phyloP scores from a whole-genome alignment of 345 rosid species.

The Linum trigynum region DNA sequence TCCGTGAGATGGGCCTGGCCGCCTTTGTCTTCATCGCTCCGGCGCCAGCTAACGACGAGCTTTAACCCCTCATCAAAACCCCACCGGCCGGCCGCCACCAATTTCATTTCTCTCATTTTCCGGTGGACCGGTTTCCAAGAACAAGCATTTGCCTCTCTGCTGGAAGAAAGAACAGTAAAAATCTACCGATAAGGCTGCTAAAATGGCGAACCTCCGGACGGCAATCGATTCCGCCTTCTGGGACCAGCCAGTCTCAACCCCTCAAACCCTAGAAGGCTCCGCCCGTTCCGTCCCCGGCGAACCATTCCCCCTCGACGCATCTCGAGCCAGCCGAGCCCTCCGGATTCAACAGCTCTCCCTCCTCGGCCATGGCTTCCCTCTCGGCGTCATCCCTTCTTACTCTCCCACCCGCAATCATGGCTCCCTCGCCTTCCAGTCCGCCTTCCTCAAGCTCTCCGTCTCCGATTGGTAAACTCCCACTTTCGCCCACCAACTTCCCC shows the following conservation, averaged over 20 bases:
- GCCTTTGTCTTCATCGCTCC: neutral
- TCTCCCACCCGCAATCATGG: conserved; percentile 44
- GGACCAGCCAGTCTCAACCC: conserved; percentile 65
- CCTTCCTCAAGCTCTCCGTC: conserved; percentile 45
- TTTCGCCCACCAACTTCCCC: neutral
- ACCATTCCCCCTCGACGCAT: conserved; percentile 56
- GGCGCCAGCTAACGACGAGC: neutral
- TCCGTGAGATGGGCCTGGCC: too few species aligned
- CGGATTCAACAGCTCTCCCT: conserved; percentile 85
- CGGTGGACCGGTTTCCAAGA: too few species aligned
- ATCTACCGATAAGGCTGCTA: conserved; percentile 7
- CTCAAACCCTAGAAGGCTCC: conserved; percentile 51
- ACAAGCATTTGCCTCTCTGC: neutral
- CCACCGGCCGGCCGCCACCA: too few species aligned
- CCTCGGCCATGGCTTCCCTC: conserved; percentile 56
- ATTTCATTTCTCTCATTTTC: too few species aligned
- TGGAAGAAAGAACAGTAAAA: neutral
- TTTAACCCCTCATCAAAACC: conserved; percentile 11
- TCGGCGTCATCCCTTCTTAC: conserved; percentile 67
- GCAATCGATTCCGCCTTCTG: conserved; percentile 76
- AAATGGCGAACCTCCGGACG: conserved; percentile 65
- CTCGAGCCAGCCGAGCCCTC: conserved; percentile 60
- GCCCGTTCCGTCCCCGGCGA: conserved; percentile 70
- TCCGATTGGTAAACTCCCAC: conserved; percentile 38
- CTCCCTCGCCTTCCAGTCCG: conserved; percentile 62